Conservation (phyloP, 1,139 yeast genomes). For the Yamadazyma oceani region DNA sequence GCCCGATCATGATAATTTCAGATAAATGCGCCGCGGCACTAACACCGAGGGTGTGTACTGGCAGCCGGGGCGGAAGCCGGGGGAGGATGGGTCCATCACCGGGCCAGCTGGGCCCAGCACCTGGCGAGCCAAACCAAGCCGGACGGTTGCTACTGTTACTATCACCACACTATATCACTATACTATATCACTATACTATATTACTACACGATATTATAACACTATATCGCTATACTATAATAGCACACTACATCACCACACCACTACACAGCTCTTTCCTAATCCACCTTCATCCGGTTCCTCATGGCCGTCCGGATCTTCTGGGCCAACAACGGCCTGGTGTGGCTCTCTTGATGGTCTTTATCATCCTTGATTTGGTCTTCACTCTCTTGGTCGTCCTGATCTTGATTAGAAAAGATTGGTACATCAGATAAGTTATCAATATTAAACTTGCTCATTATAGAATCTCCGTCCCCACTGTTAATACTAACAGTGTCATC, state of each 20-base stretch:
- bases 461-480: slow-evolving; percentile 24
- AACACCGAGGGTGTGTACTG: too few relatives aligned
- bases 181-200: too few relatives aligned
- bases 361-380: slow-evolving; percentile 23
- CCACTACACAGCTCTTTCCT: background rate
- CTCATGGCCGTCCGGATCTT: slow-evolving; percentile 12
- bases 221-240: too few relatives aligned
- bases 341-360: too few relatives aligned
- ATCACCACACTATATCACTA: too few relatives aligned
- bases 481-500: slow-evolving; percentile 8
- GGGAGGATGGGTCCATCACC: too few relatives aligned
- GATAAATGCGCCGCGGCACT: too few relatives aligned
- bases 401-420: slow-evolving; percentile 7
- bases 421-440: slow-evolving; percentile 8
- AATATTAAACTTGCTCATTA: slow-evolving; percentile 4
- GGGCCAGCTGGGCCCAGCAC: too few relatives aligned
- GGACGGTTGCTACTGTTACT: too few relatives aligned
- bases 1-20: too few relatives aligned
- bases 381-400: slow-evolving; percentile 48
- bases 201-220: too few relatives aligned
- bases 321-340: slow-evolving; percentile 5
- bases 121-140: slow-evolving; percentile 1
- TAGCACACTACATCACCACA: background rate
- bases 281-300: slow-evolving; percentile 9
- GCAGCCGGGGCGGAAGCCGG: too few relatives aligned